Evolutionary conservation across 305 asterid genomes (phyloP).

Genomic region (Solanum aculeatissimum): DNA sequence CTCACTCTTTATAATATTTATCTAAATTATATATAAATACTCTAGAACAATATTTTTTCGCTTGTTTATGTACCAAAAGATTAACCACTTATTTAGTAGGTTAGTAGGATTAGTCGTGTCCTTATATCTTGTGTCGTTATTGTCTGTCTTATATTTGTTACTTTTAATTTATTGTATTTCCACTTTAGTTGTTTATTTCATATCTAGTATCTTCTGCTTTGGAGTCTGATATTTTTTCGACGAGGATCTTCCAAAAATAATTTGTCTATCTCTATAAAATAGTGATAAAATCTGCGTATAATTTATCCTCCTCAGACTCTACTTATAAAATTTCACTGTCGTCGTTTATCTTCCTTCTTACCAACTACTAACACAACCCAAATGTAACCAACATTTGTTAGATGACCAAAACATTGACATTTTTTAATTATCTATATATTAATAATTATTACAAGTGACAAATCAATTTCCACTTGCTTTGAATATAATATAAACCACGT

Average conservation of each 20-base stretch:
- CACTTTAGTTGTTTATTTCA: no score
- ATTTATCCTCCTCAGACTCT: no score
- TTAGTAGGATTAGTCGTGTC: no score
- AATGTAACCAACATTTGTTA: background rate
- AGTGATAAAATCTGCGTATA: no score
- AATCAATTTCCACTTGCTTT: background rate
- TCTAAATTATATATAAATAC: background rate
- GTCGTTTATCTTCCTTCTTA: background rate
- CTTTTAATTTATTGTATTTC: no score
- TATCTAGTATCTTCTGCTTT: no score
- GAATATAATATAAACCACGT: background rate
- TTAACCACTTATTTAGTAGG: background rate
- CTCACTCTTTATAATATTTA: background rate
- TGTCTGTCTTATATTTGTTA: no score
- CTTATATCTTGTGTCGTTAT: no score
- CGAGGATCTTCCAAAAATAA: no score
- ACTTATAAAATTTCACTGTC: no score
- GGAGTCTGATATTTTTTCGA: no score
- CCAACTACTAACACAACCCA: background rate
- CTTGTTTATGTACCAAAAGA: background rate
- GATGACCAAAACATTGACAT: background rate
- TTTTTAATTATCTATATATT: background rate
- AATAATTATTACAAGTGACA: background rate
- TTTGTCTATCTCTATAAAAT: no score
- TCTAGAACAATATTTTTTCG: background rate